These are phyloP conservation scores for Vaccinium myrtillus DNA, from an alignment of 148 eudicot species.

Conservation along the genomic window DNA sequence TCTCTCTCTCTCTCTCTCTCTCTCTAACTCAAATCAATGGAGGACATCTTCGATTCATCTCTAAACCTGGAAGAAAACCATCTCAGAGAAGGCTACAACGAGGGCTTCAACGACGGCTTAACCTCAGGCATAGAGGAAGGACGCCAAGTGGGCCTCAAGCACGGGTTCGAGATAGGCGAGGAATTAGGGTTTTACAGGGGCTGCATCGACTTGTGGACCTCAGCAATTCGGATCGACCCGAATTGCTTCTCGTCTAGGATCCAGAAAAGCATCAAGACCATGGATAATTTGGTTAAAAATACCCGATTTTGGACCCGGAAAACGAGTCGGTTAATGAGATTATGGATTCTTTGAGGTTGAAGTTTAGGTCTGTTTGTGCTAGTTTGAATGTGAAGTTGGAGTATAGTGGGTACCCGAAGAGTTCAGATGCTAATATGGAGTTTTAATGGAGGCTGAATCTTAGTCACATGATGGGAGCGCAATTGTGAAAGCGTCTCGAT, in stretches of 20 bases:
- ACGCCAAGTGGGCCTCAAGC: slow-evolving; percentile 67
- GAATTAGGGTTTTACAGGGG: slow-evolving; percentile 84
- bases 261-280: slow-evolving; percentile 41
- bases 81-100: slow-evolving; percentile 59
- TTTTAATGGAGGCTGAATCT: slow-evolving; percentile 28
- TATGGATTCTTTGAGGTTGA: slow-evolving; percentile 53
- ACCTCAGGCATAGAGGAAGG: slow-evolving; percentile 59
- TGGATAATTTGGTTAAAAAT: slow-evolving; percentile 53
- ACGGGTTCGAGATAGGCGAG: slow-evolving; percentile 65
- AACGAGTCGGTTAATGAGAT: slow-evolving; percentile 52
- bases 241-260: slow-evolving; percentile 50
- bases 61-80: slow-evolving; percentile 55
- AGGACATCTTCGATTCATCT: slow-evolving; percentile 52
- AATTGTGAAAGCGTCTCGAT: neutral
- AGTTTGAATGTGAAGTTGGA: slow-evolving; percentile 67
- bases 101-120: slow-evolving; percentile 62
- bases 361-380: slow-evolving; percentile 66
- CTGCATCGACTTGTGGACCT: slow-evolving; percentile 59
- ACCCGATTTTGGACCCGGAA: slow-evolving; percentile 59
- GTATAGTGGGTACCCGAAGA: slow-evolving; percentile 63
- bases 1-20: neutral
- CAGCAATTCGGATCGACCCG: slow-evolving; percentile 60
- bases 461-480: neutral
- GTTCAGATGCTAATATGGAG: slow-evolving; percentile 36
- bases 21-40: slow-evolving; percentile 5